Evolutionary conservation across 2,329 filamentous ascomycete species (phyloP), one percentile per base, ranked within the genome.

Genomic region (Berkeleyomyces rouxiae): DNA sequence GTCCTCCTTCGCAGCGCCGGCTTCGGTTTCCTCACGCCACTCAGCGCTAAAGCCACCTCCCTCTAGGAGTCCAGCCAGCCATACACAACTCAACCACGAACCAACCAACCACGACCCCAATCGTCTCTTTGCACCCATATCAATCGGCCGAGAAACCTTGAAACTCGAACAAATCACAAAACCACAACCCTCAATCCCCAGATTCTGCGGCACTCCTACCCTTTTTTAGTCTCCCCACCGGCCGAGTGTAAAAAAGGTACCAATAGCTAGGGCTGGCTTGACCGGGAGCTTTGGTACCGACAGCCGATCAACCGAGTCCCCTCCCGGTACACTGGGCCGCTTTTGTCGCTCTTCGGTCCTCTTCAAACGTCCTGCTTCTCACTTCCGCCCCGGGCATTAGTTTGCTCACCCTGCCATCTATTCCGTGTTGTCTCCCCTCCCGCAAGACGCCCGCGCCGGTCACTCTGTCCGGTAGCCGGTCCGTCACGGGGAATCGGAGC

Each of bases 91-190:
- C 49, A 55, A 33, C 49, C 49, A 55, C 49, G 31, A 55, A 55
- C 49, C 31, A 37, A 36, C 49, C 23, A 37, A 11, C 51, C 51
- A 37, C 51, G 33, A 55, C 51, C 51, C 51, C 51, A 55, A 55
- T 55, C 58, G 33, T 47, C 39, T 43, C 43, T 58, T 46, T 39
- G 33, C 13, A 55, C 33, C 33, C 16, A 43, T 43, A 36, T 53
- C 47, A 61, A 61, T 61, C 60, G 60, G 60, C 60, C 60, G 60
- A 61, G 60, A 57, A 61, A 57, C 23, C n/a, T 53, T 23, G 44
- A 40, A 57, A 57, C 51, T 55, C 36, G 51, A 9, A 10, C 51
- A 39, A 39, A 39, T 31, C 33, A 37, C 51, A 55, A 55, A 23
- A 58, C 5, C 36, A 13, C 39, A 33, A 3, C 57, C 57, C n/a